Evolutionary conservation across 2,329 filamentous ascomycete species (phyloP).

Genomic region (Diaporthe australafricana): DNA sequence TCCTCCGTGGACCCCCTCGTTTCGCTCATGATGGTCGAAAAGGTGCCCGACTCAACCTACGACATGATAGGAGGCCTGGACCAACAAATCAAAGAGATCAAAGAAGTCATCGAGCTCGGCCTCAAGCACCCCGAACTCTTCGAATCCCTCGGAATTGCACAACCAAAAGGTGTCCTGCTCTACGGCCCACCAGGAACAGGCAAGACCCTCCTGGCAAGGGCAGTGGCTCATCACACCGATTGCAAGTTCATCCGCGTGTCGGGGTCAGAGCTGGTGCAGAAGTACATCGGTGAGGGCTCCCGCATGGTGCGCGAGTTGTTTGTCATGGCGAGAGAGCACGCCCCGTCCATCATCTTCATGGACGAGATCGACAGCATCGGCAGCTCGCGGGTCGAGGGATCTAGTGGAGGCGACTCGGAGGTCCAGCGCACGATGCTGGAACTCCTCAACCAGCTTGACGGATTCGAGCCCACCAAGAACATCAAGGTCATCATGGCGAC

Average conservation of each 20-base stretch:
- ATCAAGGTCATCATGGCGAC: conserved; percentile 99
- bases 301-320: conserved; percentile 99
- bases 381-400: conserved; percentile 95
- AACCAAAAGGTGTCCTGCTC: conserved; percentile 96
- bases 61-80: conserved; percentile 99
- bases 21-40: conserved; percentile 99
- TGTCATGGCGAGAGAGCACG: conserved; percentile 98
- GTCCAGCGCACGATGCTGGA: conserved; percentile 99
- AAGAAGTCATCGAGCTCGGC: conserved; percentile 98
- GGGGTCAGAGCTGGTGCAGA: conserved; percentile 95
- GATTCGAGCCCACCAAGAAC: conserved; percentile 99
- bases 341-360: conserved; percentile 99
- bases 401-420: conserved; percentile 94
- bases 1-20: conserved; percentile 98
- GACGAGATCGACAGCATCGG: conserved; percentile 99
- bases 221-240: conserved; percentile 97
- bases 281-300: conserved; percentile 98
- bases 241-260: conserved; percentile 99
- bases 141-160: conserved; percentile 97
- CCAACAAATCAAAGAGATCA: conserved; percentile 99
- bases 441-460: conserved; percentile 96
- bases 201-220: conserved; percentile 94
- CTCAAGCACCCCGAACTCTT: conserved; percentile 99
- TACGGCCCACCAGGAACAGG: conserved; percentile 98
- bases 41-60: conserved; percentile 99